These are phyloP conservation scores for Sporothrix pallida DNA, from an alignment of 2,329 filamentous ascomycete genomes.

Conservation along the genomic window DNA sequence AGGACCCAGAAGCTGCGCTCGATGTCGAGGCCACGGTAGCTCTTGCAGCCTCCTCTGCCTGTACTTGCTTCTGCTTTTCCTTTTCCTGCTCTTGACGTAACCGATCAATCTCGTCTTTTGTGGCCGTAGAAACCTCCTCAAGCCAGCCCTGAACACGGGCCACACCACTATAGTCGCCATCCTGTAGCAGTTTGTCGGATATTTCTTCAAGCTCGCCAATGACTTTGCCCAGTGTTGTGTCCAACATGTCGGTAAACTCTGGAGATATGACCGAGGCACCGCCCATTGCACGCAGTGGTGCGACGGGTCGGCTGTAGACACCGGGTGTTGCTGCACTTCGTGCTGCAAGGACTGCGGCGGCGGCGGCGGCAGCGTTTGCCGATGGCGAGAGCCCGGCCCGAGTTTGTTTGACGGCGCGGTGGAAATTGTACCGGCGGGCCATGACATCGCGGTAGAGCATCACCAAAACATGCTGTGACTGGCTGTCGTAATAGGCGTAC, in stretches of 20 bases:
- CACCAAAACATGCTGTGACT: conserved; percentile 26
- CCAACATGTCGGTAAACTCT: conserved; percentile 32
- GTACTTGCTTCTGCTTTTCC: neutral
- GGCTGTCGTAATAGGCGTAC: conserved; percentile 34
- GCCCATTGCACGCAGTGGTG: neutral
- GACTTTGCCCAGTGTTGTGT: conserved; percentile 32
- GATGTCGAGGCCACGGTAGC: neutral
- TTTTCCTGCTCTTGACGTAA: conserved; percentile 12
- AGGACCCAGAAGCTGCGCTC: neutral
- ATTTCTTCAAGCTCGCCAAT: conserved; percentile 37
- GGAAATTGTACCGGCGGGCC: conserved; percentile 36
- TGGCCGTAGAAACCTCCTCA: conserved; percentile 12
- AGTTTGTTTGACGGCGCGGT: conserved; percentile 34
- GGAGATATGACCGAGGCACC: conserved; percentile 15
- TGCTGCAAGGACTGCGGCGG: neutral
- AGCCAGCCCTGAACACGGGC: conserved; percentile 32
- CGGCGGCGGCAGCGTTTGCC: conserved; percentile 11
- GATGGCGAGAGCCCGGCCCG: neutral
- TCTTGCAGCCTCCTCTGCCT: neutral
- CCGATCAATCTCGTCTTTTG: conserved; percentile 32
- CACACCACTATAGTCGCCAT: conserved; percentile 35
- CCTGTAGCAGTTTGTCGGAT: conserved; percentile 37
- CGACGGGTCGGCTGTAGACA: neutral
- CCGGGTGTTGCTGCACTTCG: neutral
- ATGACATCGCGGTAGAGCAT: conserved; percentile 35